Conservation (phyloP, 371 early-diverging fungal species). For the Cokeromyces recurvatus region DNA sequence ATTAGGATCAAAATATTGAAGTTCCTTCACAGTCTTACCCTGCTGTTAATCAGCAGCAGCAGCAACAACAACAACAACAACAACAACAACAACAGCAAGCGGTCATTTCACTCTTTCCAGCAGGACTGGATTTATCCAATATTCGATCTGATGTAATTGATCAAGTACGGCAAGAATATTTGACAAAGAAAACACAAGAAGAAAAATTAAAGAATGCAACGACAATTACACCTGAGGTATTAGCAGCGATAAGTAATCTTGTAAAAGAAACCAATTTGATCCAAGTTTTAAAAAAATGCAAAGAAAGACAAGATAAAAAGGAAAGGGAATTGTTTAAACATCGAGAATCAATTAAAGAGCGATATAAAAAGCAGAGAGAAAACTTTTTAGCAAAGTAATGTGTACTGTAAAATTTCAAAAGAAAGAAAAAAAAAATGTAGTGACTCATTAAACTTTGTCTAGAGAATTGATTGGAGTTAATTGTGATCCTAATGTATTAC, state of each 20-base stretch:
- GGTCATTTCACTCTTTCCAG: no score
- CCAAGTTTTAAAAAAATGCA: constrained; percentile 21
- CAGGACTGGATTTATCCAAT: constrained; percentile 19
- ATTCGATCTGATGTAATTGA: constrained; percentile 32
- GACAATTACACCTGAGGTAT: constrained; percentile 34
- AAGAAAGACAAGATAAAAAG: constrained; percentile 29
- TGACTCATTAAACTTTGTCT: no score
- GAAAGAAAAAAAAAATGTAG: not conserved
- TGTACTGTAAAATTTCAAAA: not conserved
- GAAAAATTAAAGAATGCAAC: constrained; percentile 21
- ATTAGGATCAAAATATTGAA: no score
- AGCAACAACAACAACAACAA: no score
- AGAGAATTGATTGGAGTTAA: constrained; percentile 10
- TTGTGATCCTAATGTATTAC: not conserved
- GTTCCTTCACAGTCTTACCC: no score
- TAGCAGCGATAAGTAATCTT: constrained; percentile 25
- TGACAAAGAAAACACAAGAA: constrained; percentile 5
- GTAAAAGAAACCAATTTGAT: constrained; percentile 32
- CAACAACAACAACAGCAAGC: no score
- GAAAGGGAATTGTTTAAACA: constrained; percentile 30
- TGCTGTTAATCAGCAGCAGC: no score
- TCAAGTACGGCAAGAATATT: constrained; percentile 38
- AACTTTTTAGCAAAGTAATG: constrained; percentile 31
- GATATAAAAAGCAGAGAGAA: constrained; percentile 26
- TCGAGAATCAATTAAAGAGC: constrained; percentile 19